Evolutionary conservation across 2,329 filamentous ascomycete genomes (phyloP).

Genomic region (Aspergillus neotritici): DNA sequence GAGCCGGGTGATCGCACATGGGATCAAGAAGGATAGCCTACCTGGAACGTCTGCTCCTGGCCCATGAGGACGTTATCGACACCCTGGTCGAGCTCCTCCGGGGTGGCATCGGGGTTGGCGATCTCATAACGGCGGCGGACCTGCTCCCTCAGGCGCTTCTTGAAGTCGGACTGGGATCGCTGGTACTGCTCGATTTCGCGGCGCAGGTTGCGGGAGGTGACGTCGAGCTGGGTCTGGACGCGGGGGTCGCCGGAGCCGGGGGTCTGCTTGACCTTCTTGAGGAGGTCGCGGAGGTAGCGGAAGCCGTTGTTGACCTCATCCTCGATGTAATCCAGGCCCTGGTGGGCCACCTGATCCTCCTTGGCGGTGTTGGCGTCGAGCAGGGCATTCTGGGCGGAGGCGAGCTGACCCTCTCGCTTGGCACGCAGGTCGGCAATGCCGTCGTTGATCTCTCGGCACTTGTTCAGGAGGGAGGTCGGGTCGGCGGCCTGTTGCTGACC

Average conservation of each 20-base stretch:
- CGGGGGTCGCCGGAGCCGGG: constrained; percentile 66
- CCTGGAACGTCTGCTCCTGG: constrained; percentile 72
- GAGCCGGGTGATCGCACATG: background rate
- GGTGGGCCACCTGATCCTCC: constrained; percentile 59
- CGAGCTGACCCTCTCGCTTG: constrained; percentile 43
- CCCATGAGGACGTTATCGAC: constrained; percentile 61
- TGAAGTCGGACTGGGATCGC: constrained; percentile 71
- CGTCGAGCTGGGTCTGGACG: constrained; percentile 75
- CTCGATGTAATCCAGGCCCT: constrained; percentile 66
- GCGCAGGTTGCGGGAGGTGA: constrained; percentile 74
- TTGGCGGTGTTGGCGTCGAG: constrained; percentile 69
- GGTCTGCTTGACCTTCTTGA: constrained; percentile 76
- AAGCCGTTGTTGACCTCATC: constrained; percentile 79
- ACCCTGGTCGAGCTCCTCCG: constrained; percentile 70
- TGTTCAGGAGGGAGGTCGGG: constrained; percentile 74
- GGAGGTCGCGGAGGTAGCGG: constrained; percentile 69
- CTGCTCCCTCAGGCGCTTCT: constrained; percentile 73
- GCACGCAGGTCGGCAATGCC: constrained; percentile 69
- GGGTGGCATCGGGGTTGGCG: constrained; percentile 72
- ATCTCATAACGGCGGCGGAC: constrained; percentile 88
- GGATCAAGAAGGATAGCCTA: constrained; percentile 47
- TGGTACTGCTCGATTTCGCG: constrained; percentile 76
- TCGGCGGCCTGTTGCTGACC: constrained; percentile 40
- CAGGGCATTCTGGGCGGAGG: constrained; percentile 63
- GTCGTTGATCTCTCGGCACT: constrained; percentile 73